These are phyloP conservation scores for Rubus parviflorus DNA, from an alignment of 306 rosid species.

Conservation along the genomic window DNA sequence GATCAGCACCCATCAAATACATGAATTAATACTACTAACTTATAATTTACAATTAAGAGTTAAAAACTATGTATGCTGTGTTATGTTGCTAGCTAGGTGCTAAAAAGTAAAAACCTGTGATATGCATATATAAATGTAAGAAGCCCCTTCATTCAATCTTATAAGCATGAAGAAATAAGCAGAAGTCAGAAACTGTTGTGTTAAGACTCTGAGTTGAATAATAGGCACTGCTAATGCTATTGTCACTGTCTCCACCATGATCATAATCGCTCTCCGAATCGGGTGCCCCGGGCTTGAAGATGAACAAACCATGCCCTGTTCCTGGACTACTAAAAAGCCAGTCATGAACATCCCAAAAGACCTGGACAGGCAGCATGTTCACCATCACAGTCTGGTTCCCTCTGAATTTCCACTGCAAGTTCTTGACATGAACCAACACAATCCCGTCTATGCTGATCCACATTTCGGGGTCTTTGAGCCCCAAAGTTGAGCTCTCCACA, in stretches of 20 bases:
- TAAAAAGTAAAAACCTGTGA: background rate
- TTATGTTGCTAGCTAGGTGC: conserved; percentile 7
- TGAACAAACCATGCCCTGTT: conserved; percentile 68
- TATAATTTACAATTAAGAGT: background rate
- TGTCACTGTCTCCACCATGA: conserved; percentile 54
- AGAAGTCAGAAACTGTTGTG: conserved; percentile 42
- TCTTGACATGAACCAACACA: conserved; percentile 73
- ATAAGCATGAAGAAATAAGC: conserved; percentile 61
- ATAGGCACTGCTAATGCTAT: conserved; percentile 60
- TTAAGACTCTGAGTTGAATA: conserved; percentile 46
- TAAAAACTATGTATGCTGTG: background rate
- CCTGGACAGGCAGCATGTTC: conserved; percentile 64
- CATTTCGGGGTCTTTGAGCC: conserved; percentile 75
- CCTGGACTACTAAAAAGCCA: conserved; percentile 71
- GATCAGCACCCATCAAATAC: background rate
- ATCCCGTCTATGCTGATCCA: conserved; percentile 93
- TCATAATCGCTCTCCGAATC: conserved; percentile 51
- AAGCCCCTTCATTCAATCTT: conserved; percentile 51
- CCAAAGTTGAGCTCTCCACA: conserved; percentile 67
- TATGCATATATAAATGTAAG: conserved; percentile 11
- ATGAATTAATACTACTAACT: background rate
- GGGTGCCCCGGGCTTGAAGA: conserved; percentile 66
- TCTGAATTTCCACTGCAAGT: conserved; percentile 85
- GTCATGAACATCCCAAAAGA: conserved; percentile 82
- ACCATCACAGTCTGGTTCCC: conserved; percentile 77